Base-by-base conservation (phyloP, 192 early-diverging fungal species). In the Umbelopsis isabellina region DNA sequence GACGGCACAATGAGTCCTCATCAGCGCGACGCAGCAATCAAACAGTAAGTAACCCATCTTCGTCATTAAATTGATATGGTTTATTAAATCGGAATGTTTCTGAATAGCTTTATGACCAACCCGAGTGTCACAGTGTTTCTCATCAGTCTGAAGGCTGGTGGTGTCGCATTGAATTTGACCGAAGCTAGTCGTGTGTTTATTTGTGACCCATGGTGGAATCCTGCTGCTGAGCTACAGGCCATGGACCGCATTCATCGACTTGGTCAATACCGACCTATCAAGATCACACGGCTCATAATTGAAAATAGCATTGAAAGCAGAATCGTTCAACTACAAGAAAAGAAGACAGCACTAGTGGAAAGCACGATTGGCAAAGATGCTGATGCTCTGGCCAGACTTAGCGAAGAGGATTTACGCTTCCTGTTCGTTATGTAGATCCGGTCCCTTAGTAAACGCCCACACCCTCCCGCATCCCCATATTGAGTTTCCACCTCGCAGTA, bases 241-340 rank as follows among this genome's bases (percentile, higher is more conserved):
- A 94, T 96, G 90, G 96, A 96, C 69, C 94, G 96, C 23, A 95
- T 98, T 71, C 96, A 96, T 75, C 86, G 94, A 51, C 85, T 98
- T 72, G 96, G 96, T 15, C 96, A 98, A 72, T 84, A 88, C 69
- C 86, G 96, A 25, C 96, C 96, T 1, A 94, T 98, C 75, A 87
- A 91, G 58, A 92, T 95, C 64, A 94, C 93, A 0, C 81, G 92
- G 15, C 80, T 98, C 65, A 92, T 98, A 69, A 93, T 98, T 68
- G 93, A 95, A 68, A 95, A 98, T 82, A 92, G 90, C 45, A 96
- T 98, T 71, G 96, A 98, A 73, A 87, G 86, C 52, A 84, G 94
- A 41, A 98, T 98, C 71, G 77, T 98, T 41, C 88, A 95, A 68
- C 79, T 98, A 27, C 96, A 98, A 76, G 91, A 95, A 52, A 98